phyloP scores from a whole-genome alignment of 2,329 filamentous ascomycete genomes.

The Shiraia sp. region DNA sequence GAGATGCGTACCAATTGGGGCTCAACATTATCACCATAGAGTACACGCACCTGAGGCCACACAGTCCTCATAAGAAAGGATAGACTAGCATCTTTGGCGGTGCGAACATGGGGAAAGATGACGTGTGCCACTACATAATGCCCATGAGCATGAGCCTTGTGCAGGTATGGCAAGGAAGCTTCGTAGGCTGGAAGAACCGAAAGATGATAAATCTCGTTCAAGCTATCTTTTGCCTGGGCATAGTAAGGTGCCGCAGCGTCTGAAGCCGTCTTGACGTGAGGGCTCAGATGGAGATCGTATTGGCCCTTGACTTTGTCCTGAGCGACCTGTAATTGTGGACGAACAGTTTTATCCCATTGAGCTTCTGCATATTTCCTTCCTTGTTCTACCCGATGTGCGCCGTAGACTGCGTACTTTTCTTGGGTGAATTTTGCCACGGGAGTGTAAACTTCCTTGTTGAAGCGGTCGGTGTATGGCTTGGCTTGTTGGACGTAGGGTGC shows the following conservation, averaged over 20 bases:
- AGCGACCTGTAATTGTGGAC: slow-evolving; percentile 72
- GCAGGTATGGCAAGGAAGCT: slow-evolving; percentile 72
- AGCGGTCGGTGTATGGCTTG: slow-evolving; percentile 69
- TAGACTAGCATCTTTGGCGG: slow-evolving; percentile 70
- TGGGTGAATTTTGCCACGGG: slow-evolving; percentile 70
- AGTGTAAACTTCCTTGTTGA: slow-evolving; percentile 65
- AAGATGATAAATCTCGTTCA: slow-evolving; percentile 70
- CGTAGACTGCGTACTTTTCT: slow-evolving; percentile 67
- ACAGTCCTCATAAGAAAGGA: slow-evolving; percentile 75
- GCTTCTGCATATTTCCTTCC: slow-evolving; percentile 67
- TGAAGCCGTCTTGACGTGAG: slow-evolving; percentile 69
- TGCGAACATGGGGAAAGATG: slow-evolving; percentile 71
- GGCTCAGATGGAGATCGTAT: slow-evolving; percentile 73
- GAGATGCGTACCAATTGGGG: slow-evolving; percentile 92
- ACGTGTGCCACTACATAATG: slow-evolving; percentile 70
- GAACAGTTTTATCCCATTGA: slow-evolving; percentile 78
- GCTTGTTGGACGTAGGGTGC: slow-evolving; percentile 78
- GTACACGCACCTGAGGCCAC: slow-evolving; percentile 76
- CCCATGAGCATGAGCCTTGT: slow-evolving; percentile 68
- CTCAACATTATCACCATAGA: slow-evolving; percentile 92
- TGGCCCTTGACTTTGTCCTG: slow-evolving; percentile 64
- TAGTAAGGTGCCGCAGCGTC: slow-evolving; percentile 72
- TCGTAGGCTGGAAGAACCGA: slow-evolving; percentile 76
- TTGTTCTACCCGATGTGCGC: slow-evolving; percentile 71
- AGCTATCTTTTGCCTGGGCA: slow-evolving; percentile 64